These are phyloP conservation scores for Sinapis alba DNA, from an alignment of 441 rosid genomes.

Conservation along the genomic window DNA sequence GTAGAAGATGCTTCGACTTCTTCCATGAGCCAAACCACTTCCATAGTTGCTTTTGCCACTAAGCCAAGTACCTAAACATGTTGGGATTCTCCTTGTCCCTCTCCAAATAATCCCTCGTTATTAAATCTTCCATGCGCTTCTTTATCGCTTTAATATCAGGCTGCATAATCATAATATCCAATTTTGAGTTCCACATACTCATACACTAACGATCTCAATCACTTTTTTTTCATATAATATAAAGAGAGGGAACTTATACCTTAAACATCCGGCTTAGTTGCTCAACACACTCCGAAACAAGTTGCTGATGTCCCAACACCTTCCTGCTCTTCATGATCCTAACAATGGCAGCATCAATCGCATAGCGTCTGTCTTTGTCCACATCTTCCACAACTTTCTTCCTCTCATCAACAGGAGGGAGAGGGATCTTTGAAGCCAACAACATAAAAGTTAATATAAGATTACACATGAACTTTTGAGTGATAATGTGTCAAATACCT, in stretches of 20 bases:
- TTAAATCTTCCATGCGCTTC: conserved; percentile 92
- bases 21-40: conserved; percentile 7
- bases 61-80: conserved; percentile 72
- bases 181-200: background rate
- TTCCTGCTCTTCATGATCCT: conserved; percentile 92
- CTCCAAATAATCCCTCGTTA: conserved; percentile 80
- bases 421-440: too few species aligned
- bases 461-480: too few species aligned
- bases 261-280: conserved; percentile 85
- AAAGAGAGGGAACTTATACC: conserved; percentile 28
- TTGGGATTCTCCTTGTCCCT: conserved; percentile 71
- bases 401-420: conserved; percentile 77
- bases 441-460: too few species aligned
- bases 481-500: too few species aligned
- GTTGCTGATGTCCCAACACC: conserved; percentile 70
- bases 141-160: conserved; percentile 96
- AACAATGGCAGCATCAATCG: conserved; percentile 87
- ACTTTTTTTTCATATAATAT: background rate
- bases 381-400: conserved; percentile 84
- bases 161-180: conserved; percentile 45
- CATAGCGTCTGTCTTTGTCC: conserved; percentile 78
- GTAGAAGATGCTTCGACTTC: conserved; percentile 22
- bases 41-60: conserved; percentile 23
- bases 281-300: conserved; percentile 80
- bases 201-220: background rate